Evolutionary conservation across 352 stramenopile genomes (phyloP).

Genomic region (Globisporangium cystogenes): DNA sequence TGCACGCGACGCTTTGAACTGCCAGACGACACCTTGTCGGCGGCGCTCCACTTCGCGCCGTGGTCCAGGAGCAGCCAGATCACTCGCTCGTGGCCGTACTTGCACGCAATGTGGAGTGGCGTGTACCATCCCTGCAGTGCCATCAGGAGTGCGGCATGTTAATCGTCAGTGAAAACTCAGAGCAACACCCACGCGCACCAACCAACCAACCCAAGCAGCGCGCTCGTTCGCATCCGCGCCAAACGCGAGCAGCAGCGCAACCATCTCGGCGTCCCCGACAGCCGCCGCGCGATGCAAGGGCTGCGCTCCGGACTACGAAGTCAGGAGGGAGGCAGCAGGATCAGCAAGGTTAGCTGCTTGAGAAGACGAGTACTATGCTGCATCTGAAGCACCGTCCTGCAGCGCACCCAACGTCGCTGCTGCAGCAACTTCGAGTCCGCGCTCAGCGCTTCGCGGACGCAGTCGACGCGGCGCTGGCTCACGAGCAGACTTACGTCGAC

Average conservation of each 20-base stretch:
- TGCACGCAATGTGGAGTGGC: constrained; percentile 72
- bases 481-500: constrained; percentile 45
- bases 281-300: constrained; percentile 62
- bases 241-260: constrained; percentile 35
- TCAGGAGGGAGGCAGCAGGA: neutral
- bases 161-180: no score
- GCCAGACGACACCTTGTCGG: constrained; percentile 42
- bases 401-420: constrained; percentile 57
- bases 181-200: no score
- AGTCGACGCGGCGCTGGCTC: constrained; percentile 25
- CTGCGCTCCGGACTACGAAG: constrained; percentile 53
- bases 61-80: constrained; percentile 60
- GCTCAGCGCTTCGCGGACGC: constrained; percentile 26
- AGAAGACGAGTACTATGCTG: no score
- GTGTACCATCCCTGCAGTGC: constrained; percentile 59
- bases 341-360: no score
- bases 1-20: neutral
- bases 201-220: constrained; percentile 55
- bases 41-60: constrained; percentile 45
- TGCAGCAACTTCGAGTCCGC: constrained; percentile 26
- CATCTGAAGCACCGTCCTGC: neutral
- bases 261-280: constrained; percentile 31
- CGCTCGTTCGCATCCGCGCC: constrained; percentile 50
- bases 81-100: constrained; percentile 47
- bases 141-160: neutral